Conservation (phyloP, 306 rosid species). For the Bauhinia variegata region DNA sequence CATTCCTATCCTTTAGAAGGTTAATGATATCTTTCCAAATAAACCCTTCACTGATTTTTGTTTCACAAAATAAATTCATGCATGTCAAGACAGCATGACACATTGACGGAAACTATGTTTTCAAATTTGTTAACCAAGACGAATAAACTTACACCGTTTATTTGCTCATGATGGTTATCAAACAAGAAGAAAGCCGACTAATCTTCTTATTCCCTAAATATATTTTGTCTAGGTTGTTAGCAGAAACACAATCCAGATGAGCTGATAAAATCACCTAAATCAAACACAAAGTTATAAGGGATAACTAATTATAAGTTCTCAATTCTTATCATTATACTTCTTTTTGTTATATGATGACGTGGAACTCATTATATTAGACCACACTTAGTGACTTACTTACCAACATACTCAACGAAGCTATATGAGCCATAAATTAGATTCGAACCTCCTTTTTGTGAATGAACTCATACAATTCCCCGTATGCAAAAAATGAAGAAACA, state of each 20-base stretch:
- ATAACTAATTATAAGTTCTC: not conserved
- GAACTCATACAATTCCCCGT: not conserved
- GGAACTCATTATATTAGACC: no score
- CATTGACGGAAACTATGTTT: not conserved
- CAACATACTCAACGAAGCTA: not conserved
- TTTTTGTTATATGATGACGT: no score
- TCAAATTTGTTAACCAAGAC: constrained; percentile 7
- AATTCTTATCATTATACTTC: not conserved
- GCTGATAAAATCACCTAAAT: not conserved
- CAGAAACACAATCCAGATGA: constrained; percentile 5
- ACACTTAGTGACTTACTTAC: no score
- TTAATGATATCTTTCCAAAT: constrained; percentile 48
- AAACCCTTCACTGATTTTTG: constrained; percentile 12
- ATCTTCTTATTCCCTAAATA: not conserved
- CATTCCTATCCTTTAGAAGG: constrained; percentile 65
- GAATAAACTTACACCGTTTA: constrained; percentile 15
- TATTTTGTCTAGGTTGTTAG: constrained; percentile 4
- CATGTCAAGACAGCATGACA: not conserved
- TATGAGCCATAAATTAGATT: not conserved
- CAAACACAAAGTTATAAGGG: not conserved
- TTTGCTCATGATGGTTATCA: constrained; percentile 24
- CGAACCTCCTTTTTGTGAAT: not conserved
- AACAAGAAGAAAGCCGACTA: not conserved
- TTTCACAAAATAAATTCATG: constrained; percentile 10
- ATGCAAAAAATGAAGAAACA: not conserved